Evolutionary conservation across 2,329 filamentous ascomycete genomes (phyloP).

Genomic region (Beauveria pseudobassiana): DNA sequence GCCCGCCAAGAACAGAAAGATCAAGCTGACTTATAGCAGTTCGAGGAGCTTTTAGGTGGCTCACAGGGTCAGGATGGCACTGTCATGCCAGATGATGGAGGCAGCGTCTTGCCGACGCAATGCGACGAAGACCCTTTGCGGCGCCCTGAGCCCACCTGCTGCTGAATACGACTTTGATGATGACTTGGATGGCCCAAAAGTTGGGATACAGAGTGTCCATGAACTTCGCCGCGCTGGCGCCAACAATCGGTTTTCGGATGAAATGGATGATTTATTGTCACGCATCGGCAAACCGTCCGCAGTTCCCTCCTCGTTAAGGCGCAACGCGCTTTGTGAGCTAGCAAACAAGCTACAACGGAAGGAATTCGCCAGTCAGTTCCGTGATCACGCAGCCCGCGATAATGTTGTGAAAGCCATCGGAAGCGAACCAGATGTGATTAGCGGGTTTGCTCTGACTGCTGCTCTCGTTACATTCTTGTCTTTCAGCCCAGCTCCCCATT

Average conservation of each 20-base stretch:
- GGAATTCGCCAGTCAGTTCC: conserved; percentile 60
- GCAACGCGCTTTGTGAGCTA: conserved; percentile 53
- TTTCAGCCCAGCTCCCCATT: conserved; percentile 51
- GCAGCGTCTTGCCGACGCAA: background rate
- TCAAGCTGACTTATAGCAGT: conserved; percentile 30
- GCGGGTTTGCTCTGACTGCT: conserved; percentile 56
- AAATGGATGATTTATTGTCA: conserved; percentile 56
- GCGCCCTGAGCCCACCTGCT: conserved; percentile 10
- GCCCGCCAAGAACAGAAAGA: conserved; percentile 22
- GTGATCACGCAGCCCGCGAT: conserved; percentile 65
- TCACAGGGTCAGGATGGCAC: conserved; percentile 19
- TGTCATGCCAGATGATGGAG: conserved; percentile 1
- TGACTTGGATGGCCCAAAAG: conserved; percentile 30
- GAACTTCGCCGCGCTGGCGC: conserved; percentile 59
- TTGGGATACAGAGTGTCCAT: conserved; percentile 55
- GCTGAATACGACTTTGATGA: conserved; percentile 24
- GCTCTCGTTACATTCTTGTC: conserved; percentile 56
- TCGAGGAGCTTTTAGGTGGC: conserved; percentile 23
- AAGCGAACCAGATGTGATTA: conserved; percentile 51
- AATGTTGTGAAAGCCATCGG: conserved; percentile 57
- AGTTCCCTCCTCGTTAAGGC: conserved; percentile 43
- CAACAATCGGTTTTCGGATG: conserved; percentile 58
- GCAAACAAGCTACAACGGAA: conserved; percentile 53
- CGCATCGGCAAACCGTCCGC: conserved; percentile 46
- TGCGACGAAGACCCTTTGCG: background rate